A percentile compares a stretch with the other conserved stretches of the same genome.
Evolutionary conservation across 306 rosid species (phyloP).

Genomic region (Hippophae gyantsensis): DNA sequence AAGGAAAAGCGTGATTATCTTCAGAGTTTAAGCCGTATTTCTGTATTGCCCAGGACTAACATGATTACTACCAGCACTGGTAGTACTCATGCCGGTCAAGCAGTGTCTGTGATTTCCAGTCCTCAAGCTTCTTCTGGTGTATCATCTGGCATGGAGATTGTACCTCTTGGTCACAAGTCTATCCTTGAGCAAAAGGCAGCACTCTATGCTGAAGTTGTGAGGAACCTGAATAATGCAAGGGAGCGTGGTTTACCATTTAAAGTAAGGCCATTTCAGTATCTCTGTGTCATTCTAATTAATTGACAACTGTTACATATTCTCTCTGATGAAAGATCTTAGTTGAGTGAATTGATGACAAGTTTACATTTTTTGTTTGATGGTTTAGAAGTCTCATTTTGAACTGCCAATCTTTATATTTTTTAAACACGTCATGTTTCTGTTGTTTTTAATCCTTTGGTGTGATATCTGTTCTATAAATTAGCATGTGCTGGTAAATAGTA

Average conservation of each 20-base stretch:
- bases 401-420: constrained; percentile 1
- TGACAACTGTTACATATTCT: neutral
- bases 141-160: constrained; percentile 37
- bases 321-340: constrained; percentile 9
- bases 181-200: constrained; percentile 69
- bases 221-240: constrained; percentile 74
- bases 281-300: neutral
- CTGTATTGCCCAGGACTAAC: constrained; percentile 78
- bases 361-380: constrained; percentile 4
- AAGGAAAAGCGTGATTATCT: constrained; percentile 93
- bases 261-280: constrained; percentile 30
- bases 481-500: no score
- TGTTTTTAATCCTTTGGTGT: no score
- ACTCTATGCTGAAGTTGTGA: constrained; percentile 71
- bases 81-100: constrained; percentile 51
- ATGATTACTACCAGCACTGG: constrained; percentile 34
- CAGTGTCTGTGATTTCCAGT: constrained; percentile 36
- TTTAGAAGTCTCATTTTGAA: constrained; percentile 6
- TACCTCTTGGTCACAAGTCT: constrained; percentile 55
- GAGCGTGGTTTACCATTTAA: constrained; percentile 69
- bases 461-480: no score
- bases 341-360: constrained; percentile 5
- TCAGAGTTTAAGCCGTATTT: constrained; percentile 86
- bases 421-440: no score
- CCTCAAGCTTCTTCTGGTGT: constrained; percentile 48